A percentile compares a stretch with the other conserved stretches of the same genome.
phyloP scores from a whole-genome alignment of 768 basidiomycete species.

The Hydnomerulius pinastri region DNA sequence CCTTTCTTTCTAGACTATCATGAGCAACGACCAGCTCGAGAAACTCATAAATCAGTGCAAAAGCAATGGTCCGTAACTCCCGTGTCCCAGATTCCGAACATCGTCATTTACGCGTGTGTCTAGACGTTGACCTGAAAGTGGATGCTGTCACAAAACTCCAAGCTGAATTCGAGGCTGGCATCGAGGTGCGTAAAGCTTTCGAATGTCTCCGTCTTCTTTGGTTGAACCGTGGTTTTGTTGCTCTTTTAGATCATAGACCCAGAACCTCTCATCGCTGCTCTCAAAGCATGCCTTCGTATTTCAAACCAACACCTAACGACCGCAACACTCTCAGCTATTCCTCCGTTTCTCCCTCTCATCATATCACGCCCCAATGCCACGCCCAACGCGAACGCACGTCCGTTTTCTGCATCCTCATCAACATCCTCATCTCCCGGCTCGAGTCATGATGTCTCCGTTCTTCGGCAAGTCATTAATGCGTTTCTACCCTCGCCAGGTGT shows the following conservation, averaged over 20 bases:
- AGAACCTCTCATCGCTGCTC: constrained; percentile 64
- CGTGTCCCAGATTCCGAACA: constrained; percentile 7
- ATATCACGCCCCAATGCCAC: constrained; percentile 41
- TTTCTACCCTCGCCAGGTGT: constrained; percentile 78
- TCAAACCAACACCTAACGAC: constrained; percentile 81
- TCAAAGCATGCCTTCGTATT: constrained; percentile 76
- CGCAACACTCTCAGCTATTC: constrained; percentile 72
- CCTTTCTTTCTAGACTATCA: constrained; percentile 32
- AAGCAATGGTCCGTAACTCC: constrained; percentile 51
- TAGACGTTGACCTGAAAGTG: constrained; percentile 80
- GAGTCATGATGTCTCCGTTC: constrained; percentile 51
- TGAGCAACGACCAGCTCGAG: constrained; percentile 60
- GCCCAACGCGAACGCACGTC: constrained; percentile 26
- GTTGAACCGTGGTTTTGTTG: constrained; percentile 14
- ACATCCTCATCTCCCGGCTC: constrained; percentile 46
- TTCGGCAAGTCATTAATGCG: constrained; percentile 67
- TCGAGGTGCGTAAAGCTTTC: constrained; percentile 52
- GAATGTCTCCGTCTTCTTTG: constrained; percentile 8
- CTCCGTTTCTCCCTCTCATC: constrained; percentile 64
- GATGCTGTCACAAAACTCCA: constrained; percentile 82
- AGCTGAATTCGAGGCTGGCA: constrained; percentile 66
- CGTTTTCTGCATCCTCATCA: constrained; percentile 56
- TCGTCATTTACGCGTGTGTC: constrained; percentile 10
- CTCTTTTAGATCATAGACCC: constrained; percentile 64
- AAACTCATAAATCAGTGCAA: constrained; percentile 66